Evolutionary conservation across 441 rosid species (phyloP), one percentile per base, ranked within the genome.

Genomic region (Adansonia grandidieri): DNA sequence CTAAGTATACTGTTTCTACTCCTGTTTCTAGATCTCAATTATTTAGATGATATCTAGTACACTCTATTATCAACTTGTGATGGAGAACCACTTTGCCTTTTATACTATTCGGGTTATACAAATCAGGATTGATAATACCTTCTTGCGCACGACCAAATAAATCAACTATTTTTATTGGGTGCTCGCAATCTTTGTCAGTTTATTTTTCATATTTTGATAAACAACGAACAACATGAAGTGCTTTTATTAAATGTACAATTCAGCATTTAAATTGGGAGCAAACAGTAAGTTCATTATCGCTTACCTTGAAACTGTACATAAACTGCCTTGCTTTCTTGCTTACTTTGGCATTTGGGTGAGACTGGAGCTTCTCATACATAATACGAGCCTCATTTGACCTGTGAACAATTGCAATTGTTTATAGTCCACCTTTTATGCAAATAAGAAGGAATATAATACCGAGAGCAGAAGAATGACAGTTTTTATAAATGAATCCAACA

Each of bases 301-400:
- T 80, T 88, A 95, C 98, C 96, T 92, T 87, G 84, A 95, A 95
- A 85, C 97, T 92, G 91, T 86, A 92, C 79, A 87, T 58, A 72
- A 93, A 89, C 81, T 92, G 95, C 66, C 76, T 86, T 1, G 98
- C 96, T 88, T 82, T 85, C 92, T 88, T 91, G 85, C 90, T 87
- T 72, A 93, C 93, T 81, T 79, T 51, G 13, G 86, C 82, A 79
- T 79, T 90, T 11, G 98, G 90, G 80, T 93, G 98, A 45, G 92
- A 86, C 73, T 87, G 89, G 77, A 95, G 97, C 86, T 89, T 95
- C 86, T 91, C 96, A 50, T 92, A 93, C 95, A 92, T 85, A 11
- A 81, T 15, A 37, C 79, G 90, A 81, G 98, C 99, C 82, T 88
- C 89, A 14, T 83, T 85, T 82, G 79, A 10, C 85, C 98, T 92